phyloP scores from a whole-genome alignment of 108 stramenopile genomes.

The Nitzschia sp. region DNA sequence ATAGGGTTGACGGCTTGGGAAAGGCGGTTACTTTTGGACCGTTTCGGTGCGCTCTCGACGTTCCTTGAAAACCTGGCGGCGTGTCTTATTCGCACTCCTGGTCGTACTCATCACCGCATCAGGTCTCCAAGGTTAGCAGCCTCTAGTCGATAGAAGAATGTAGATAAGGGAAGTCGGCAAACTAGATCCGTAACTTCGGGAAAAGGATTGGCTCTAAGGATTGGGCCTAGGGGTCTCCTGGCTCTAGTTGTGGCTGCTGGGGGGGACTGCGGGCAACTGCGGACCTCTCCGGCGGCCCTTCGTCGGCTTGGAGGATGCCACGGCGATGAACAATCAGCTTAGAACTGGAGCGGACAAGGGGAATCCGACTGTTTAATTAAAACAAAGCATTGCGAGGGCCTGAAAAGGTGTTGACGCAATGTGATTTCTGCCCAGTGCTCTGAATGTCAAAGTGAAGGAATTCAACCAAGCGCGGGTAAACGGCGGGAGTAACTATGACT shows the following conservation, averaged over 20 bases:
- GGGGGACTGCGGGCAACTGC: conserved; percentile 71
- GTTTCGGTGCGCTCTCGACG: conserved; percentile 88
- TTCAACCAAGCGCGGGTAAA: conserved; percentile 89
- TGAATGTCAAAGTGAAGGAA: conserved; percentile 91
- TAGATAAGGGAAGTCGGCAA: conserved; percentile 91
- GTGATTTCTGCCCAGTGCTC: conserved; percentile 89
- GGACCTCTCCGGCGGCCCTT: conserved; percentile 63
- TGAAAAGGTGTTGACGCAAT: conserved; percentile 88
- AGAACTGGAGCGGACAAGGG: conserved; percentile 90
- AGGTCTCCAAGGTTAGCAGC: conserved; percentile 96
- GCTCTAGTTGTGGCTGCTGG: conserved; percentile 62
- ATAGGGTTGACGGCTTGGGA: conserved; percentile 85
- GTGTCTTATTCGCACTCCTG: conserved; percentile 87
- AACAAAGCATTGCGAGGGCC: conserved; percentile 89
- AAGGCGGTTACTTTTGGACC: conserved; percentile 83
- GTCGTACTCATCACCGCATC: conserved; percentile 96
- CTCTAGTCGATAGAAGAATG: conserved; percentile 97
- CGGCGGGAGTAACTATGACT: conserved; percentile 96
- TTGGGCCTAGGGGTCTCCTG: conserved; percentile 77
- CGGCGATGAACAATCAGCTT: conserved; percentile 81
- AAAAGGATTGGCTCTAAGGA: conserved; percentile 89
- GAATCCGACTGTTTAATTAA: conserved; percentile 91
- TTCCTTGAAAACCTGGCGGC: conserved; percentile 90
- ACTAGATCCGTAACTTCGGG: conserved; percentile 90
- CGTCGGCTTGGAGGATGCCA: conserved; percentile 53